Evolutionary conservation across 441 rosid species (phyloP), one percentile per base, ranked within the genome.

Genomic region (Kokia cookei): DNA sequence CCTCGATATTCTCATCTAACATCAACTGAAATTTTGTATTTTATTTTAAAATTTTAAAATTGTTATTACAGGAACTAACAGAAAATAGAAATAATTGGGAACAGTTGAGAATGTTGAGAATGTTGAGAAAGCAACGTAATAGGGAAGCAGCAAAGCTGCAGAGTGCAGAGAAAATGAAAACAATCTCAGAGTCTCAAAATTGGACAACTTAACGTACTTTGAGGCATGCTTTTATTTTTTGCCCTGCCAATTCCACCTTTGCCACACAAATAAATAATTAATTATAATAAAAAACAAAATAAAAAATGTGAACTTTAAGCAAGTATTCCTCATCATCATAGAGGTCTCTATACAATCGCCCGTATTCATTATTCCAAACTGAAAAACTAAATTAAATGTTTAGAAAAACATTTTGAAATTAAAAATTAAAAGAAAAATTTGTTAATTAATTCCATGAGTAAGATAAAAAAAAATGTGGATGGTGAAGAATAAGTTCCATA

Each of bases 401-500:
- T 3, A 0, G 3, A 45, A 45, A 45, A 45, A 12, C 0, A 45
- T 10, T 4, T 9, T 12, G 4, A 45, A 45, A 45, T 12, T 45
- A 45, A 45, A 45, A 43, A 45, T 9, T 0, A 45, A 45, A 45
- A 45, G 35, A 32, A 32, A 32, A 0, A 29, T 5, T 32, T 32
- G 1, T 32, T 32, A 32, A 32, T 32, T 32, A 1, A 5, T 5
- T 19, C 22, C 6, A 32, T 32, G 37, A 32, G 0, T 32, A 0
- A 32, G 1, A 32, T 4, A 1, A 32, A 32, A 32, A 32, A 32
- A 32, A 0, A 29, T 3, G 1, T 32, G 6, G 37, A 32, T 32
- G 1, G 7, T 32, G 1, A 5, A 5, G 0, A 0, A 1, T 32
- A 29, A 29, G 1, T 0, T 32, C 35, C 0, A 4, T 32, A 0